Evolutionary conservation across 345 rosid genomes (phyloP).

Genomic region (Acer negundo): DNA sequence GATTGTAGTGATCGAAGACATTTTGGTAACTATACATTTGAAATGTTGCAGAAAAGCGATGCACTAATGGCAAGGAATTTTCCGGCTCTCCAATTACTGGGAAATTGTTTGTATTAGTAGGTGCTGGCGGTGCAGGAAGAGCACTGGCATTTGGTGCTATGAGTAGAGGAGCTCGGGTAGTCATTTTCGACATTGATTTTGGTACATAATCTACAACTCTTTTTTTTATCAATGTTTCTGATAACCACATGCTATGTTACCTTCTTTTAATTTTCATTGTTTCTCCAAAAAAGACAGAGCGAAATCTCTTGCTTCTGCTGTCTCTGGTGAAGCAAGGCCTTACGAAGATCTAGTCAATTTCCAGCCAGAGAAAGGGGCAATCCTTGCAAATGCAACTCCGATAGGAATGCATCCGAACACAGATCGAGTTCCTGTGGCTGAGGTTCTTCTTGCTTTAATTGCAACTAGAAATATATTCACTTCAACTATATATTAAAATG

Average conservation of each 20-base stretch:
- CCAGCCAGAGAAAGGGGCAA: slow-evolving; percentile 53
- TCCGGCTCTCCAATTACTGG: slow-evolving; percentile 39
- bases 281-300: slow-evolving; percentile 46
- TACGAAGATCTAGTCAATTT: slow-evolving; percentile 36
- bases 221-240: neutral
- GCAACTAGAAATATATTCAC: neutral
- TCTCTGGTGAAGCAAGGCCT: slow-evolving; percentile 49
- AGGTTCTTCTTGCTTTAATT: slow-evolving; percentile 35
- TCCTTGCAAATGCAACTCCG: slow-evolving; percentile 69
- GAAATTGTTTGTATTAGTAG: slow-evolving; percentile 55
- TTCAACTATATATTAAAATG: neutral
- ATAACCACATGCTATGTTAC: neutral
- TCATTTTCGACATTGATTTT: slow-evolving; percentile 57
- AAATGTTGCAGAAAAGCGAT: slow-evolving; percentile 26
- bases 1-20: neutral
- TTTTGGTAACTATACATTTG: neutral
- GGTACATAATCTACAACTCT: slow-evolving; percentile 26
- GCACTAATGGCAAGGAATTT: slow-evolving; percentile 19
- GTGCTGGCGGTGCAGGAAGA: slow-evolving; percentile 74
- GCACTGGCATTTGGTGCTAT: slow-evolving; percentile 68
- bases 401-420: slow-evolving; percentile 64
- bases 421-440: slow-evolving; percentile 47
- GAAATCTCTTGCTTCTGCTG: slow-evolving; percentile 51
- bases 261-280: neutral
- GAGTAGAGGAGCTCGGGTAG: slow-evolving; percentile 50